These are phyloP conservation scores for Lupinus albus DNA, from an alignment of 306 rosid species.

Conservation along the genomic window DNA sequence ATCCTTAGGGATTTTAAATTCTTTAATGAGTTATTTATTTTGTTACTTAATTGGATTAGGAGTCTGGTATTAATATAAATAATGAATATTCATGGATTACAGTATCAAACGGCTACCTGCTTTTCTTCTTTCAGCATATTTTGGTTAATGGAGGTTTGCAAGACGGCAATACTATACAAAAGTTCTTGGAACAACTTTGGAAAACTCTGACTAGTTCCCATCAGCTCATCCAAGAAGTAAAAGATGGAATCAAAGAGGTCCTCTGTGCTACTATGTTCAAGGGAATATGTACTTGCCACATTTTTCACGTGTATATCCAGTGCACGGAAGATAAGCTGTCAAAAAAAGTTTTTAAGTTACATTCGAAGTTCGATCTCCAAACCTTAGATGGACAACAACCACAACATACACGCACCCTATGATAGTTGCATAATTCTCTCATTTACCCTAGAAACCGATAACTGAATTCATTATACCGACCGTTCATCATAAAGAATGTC, in stretches of 20 bases:
- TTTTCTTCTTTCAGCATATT: conserved; percentile 95
- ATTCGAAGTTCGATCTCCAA: conserved; percentile 16
- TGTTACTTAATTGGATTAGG: too few species aligned
- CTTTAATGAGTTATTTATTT: too few species aligned
- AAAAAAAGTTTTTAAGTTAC: conserved; percentile 7
- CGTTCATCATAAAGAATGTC: too few species aligned
- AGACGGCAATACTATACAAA: conserved; percentile 63
- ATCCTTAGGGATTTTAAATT: too few species aligned
- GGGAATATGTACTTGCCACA: conserved; percentile 67
- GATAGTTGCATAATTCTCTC: too few species aligned
- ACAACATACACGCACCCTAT: conserved; percentile 11
- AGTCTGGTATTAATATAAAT: too few species aligned
- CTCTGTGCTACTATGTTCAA: conserved; percentile 68
- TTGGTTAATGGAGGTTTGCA: conserved; percentile 59
- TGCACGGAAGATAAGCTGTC: conserved; percentile 79
- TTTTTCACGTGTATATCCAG: conserved; percentile 70
- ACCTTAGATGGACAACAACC: conserved; percentile 17
- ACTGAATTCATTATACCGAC: too few species aligned
- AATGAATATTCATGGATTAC: neutral
- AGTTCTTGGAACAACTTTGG: conserved; percentile 72
- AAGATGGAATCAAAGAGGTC: conserved; percentile 65
- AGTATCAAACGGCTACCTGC: conserved; percentile 57
- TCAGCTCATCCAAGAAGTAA: conserved; percentile 56
- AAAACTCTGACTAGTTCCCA: conserved; percentile 47
- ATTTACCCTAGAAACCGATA: too few species aligned